Evolutionary conservation across 352 stramenopile genomes (phyloP).

Genomic region (Phytophthora hybrid): DNA sequence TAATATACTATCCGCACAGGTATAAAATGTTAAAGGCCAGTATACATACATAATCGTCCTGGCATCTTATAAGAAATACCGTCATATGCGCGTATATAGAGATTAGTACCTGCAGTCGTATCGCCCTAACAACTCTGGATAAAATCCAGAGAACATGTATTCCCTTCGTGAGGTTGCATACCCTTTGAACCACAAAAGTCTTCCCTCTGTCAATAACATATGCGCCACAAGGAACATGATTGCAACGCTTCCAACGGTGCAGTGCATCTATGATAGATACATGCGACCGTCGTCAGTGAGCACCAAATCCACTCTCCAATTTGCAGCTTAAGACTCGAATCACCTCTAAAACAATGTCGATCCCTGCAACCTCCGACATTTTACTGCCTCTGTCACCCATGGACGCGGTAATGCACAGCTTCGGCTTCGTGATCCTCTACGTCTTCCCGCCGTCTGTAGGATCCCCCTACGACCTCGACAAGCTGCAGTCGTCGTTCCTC

Average conservation of each 20-base stretch:
- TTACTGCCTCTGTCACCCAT: conserved; percentile 53
- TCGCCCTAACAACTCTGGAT: too few species aligned
- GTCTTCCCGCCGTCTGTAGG: conserved; percentile 48
- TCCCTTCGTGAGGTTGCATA: too few species aligned
- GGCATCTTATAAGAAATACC: too few species aligned
- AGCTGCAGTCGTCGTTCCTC: conserved; percentile 46
- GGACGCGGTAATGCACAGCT: conserved; percentile 56
- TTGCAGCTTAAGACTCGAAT: background rate
- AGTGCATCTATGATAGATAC: too few species aligned
- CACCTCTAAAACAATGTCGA: background rate
- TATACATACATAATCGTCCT: too few species aligned
- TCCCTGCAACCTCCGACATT: background rate
- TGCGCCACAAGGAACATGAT: conserved; percentile 15
- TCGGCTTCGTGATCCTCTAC: conserved; percentile 63
- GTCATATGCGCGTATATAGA: too few species aligned
- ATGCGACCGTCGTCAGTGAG: too few species aligned
- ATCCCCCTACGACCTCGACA: conserved; percentile 47
- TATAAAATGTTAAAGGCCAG: too few species aligned
- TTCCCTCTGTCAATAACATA: conserved; percentile 2
- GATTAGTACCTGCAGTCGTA: too few species aligned
- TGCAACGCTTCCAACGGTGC: conserved; percentile 21
- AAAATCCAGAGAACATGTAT: too few species aligned
- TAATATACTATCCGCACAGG: too few species aligned
- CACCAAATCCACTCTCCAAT: background rate
- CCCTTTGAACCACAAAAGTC: background rate